phyloP scores from a whole-genome alignment of 2,329 filamentous ascomycete species.

The Fusarium poae region DNA sequence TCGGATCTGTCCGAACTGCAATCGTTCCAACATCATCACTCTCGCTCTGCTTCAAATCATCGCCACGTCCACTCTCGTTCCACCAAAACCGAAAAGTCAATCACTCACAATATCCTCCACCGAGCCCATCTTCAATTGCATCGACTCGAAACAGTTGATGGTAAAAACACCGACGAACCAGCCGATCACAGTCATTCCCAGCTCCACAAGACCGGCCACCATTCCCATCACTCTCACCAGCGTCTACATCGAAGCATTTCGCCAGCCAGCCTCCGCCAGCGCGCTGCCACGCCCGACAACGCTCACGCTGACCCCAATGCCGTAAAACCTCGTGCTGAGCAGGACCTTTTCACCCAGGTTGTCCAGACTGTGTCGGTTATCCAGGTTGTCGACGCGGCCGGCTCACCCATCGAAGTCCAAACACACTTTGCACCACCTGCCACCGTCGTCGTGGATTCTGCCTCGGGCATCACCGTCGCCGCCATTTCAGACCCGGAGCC shows the following conservation, averaged over 20 bases:
- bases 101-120: constrained; percentile 27
- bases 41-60: constrained; percentile 32
- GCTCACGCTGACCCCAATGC: constrained; percentile 38
- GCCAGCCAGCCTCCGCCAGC: constrained; percentile 32
- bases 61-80: constrained; percentile 41
- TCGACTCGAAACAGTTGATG: constrained; percentile 23
- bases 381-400: constrained; percentile 64
- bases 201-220: constrained; percentile 45
- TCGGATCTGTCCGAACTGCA: constrained; percentile 33
- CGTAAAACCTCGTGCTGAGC: constrained; percentile 35
- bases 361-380: constrained; percentile 69
- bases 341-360: constrained; percentile 59
- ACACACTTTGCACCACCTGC: constrained; percentile 58
- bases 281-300: constrained; percentile 43
- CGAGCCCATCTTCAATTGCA: constrained; percentile 40
- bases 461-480: constrained; percentile 55
- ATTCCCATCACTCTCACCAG: constrained; percentile 41
- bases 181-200: constrained; percentile 26
- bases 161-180: constrained; percentile 32
- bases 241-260: constrained; percentile 38
- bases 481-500: constrained; percentile 50
- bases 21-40: constrained; percentile 33
- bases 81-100: constrained; percentile 17
- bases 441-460: constrained; percentile 55
- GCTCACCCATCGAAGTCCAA: constrained; percentile 59